Evolutionary conservation across 257 asterid species (phyloP).

Genomic region (Fraxinus quadrangulata): DNA sequence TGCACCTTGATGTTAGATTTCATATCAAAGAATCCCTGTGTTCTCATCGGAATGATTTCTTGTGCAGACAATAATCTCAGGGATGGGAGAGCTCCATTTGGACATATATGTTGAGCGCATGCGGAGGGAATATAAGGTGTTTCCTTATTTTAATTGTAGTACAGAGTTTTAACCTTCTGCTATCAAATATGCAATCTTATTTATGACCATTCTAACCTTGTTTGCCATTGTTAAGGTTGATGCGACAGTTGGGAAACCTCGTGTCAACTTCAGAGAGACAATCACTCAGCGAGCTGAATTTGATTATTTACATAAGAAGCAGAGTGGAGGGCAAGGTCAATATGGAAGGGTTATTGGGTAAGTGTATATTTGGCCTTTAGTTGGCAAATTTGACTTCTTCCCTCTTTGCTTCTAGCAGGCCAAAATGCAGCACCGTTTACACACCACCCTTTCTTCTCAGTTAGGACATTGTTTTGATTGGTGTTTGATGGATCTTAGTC

Average conservation of each 20-base stretch:
- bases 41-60: constrained; percentile 33
- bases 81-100: constrained; percentile 99
- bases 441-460: neutral
- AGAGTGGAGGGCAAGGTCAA: constrained; percentile 99
- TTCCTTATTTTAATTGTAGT: constrained; percentile 16
- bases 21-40: constrained; percentile 8
- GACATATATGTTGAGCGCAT: constrained; percentile 97
- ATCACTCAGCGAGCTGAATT: constrained; percentile 89
- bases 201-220: constrained; percentile 22
- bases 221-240: constrained; percentile 68
- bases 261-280: constrained; percentile 98
- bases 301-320: constrained; percentile 96
- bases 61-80: constrained; percentile 94
- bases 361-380: constrained; percentile 19
- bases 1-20: constrained; percentile 7
- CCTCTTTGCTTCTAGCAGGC: neutral
- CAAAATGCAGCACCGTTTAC: neutral
- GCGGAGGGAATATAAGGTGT: constrained; percentile 94
- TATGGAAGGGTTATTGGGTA: constrained; percentile 97
- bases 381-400: constrained; percentile 4
- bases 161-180: constrained; percentile 14
- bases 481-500: neutral
- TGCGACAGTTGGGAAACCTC: constrained; percentile 95
- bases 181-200: neutral
- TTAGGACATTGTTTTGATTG: neutral